A percentile compares a stretch with the other conserved stretches of the same genome.
Conservation (phyloP, 2,329 filamentous ascomycete genomes). For the Monosporascus sp. region DNA sequence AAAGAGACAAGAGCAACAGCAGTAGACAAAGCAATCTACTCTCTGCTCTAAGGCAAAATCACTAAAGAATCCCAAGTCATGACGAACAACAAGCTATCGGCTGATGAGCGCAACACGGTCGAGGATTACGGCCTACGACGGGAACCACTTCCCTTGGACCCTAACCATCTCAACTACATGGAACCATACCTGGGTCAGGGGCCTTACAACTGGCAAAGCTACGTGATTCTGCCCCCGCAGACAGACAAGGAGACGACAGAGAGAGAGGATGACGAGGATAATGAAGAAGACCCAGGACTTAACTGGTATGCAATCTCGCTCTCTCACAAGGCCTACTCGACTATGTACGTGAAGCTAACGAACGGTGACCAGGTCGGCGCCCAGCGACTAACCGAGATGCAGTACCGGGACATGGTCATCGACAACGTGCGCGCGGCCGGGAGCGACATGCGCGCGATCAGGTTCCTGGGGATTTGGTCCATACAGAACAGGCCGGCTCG, state of each 20-base stretch:
- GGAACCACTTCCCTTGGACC: neutral
- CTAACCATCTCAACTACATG: neutral
- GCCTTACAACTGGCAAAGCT: neutral
- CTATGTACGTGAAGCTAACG: neutral
- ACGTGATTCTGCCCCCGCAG: neutral
- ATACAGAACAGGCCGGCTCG: conserved; percentile 2
- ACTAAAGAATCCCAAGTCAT: no score
- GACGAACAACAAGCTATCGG: no score
- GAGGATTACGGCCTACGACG: neutral
- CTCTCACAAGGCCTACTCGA: conserved; percentile 4
- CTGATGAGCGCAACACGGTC: neutral
- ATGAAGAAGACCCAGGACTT: neutral
- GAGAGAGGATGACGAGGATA: no score
- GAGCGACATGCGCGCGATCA: conserved; percentile 4
- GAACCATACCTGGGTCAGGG: neutral
- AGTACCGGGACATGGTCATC: conserved; percentile 10
- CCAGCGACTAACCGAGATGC: conserved; percentile 4
- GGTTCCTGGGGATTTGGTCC: neutral
- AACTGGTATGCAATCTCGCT: conserved; percentile 4
- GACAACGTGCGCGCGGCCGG: conserved; percentile 9
- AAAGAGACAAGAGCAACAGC: no score
- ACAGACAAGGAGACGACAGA: neutral
- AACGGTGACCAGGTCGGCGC: neutral
- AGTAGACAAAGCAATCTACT: no score
- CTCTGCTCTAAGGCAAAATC: no score